These are phyloP conservation scores for Tetrahymena elliotti DNA, from an alignment of 73 alveolate species.

Conservation along the genomic window DNA sequence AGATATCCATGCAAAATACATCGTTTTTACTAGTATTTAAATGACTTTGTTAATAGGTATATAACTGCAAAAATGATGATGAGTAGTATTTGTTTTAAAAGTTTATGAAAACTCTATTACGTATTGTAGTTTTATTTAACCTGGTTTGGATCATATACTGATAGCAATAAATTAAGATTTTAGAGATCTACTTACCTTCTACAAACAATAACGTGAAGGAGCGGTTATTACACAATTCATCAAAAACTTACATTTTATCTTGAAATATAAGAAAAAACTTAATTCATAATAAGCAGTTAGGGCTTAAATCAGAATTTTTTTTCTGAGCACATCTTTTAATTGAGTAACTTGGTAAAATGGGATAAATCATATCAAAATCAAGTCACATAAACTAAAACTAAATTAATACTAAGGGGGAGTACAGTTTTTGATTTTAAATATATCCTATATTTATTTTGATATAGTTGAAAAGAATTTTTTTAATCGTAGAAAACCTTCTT, in stretches of 20 bases:
- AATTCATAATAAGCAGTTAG: background rate
- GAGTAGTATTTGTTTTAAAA: too few relatives aligned
- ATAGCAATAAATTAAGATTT: too few relatives aligned
- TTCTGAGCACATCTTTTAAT: background rate
- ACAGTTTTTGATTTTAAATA: background rate
- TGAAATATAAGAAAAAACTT: too few relatives aligned
- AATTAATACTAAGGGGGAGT: background rate
- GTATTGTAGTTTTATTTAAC: background rate
- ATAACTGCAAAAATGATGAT: background rate
- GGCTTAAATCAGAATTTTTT: background rate
- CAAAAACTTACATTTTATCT: background rate
- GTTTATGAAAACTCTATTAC: background rate
- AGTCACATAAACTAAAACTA: too few relatives aligned
- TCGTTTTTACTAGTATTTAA: background rate
- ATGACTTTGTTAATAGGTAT: background rate
- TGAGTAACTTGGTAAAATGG: background rate
- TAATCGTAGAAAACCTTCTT: background rate
- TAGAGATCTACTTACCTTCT: background rate
- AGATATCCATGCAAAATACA: background rate
- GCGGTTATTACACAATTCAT: background rate
- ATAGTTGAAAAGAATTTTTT: background rate
- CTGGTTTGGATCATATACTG: too few relatives aligned
- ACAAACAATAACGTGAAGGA: background rate
- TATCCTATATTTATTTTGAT: background rate
- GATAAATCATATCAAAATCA: background rate